A percentile compares a stretch with the other conserved stretches of the same genome.
These are phyloP conservation scores for Silybum marianum DNA, from an alignment of 129 eudicot species.

Conservation along the genomic window DNA sequence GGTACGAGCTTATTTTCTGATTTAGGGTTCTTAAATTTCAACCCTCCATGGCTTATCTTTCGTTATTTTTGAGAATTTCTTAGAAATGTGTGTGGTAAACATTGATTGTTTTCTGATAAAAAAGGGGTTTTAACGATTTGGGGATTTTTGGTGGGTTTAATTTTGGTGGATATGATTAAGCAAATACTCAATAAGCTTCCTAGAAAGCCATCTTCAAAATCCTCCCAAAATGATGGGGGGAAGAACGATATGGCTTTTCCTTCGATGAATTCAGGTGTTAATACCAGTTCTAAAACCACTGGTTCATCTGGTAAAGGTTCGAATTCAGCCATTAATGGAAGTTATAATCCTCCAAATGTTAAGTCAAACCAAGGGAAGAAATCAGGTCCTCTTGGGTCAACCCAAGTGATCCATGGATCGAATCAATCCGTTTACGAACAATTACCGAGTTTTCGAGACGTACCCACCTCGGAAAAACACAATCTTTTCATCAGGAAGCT, in stretches of 20 bases:
- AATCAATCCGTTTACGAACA: constrained; percentile 47
- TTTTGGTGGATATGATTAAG: constrained; percentile 57
- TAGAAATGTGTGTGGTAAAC: constrained; percentile 30
- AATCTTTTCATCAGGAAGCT: constrained; percentile 57
- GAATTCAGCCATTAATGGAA: constrained; percentile 43
- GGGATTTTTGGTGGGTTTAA: constrained; percentile 20
- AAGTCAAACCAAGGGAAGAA: constrained; percentile 51
- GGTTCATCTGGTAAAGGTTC: constrained; percentile 40
- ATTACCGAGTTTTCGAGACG: constrained; percentile 72
- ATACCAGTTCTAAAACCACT: constrained; percentile 18
- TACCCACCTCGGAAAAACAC: constrained; percentile 56
- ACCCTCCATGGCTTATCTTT: constrained; percentile 15
- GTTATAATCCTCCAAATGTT: neutral
- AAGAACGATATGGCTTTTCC: constrained; percentile 37
- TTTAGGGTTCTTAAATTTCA: constrained; percentile 10
- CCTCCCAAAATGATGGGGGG: constrained; percentile 47
- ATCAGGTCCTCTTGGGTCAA: constrained; percentile 29
- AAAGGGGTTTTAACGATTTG: constrained; percentile 3
- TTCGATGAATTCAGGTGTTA: constrained; percentile 39
- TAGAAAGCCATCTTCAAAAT: constrained; percentile 64
- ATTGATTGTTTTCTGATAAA: constrained; percentile 4
- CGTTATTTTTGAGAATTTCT: constrained; percentile 3
- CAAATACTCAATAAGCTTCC: constrained; percentile 78
- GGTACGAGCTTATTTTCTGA: constrained; percentile 33
- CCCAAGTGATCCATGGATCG: constrained; percentile 30